phyloP scores from a whole-genome alignment of 768 basidiomycete genomes.

The Boletus insuetus region DNA sequence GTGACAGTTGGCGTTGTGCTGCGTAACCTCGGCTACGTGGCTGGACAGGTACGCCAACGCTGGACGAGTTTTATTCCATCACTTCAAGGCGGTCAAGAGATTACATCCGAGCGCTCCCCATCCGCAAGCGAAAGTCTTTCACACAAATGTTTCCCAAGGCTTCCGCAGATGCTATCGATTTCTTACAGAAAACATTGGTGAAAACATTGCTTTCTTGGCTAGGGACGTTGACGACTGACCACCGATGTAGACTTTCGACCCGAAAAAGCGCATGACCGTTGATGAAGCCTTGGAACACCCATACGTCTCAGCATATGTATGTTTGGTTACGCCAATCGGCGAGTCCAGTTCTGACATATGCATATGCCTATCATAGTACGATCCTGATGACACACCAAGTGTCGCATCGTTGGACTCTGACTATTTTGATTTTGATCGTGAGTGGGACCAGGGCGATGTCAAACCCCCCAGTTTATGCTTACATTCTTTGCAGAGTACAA shows the following conservation, averaged over 20 bases:
- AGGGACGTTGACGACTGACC: slow-evolving; percentile 11
- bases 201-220: slow-evolving; percentile 26
- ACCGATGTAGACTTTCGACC: slow-evolving; percentile 69
- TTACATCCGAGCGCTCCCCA: slow-evolving; percentile 84
- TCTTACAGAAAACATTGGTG: slow-evolving; percentile 69
- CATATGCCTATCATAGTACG: slow-evolving; percentile 50
- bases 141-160: slow-evolving; percentile 74
- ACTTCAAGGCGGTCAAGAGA: slow-evolving; percentile 81
- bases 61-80: slow-evolving; percentile 91
- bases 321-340: slow-evolving; percentile 19
- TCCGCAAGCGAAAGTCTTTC: slow-evolving; percentile 73
- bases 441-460: slow-evolving; percentile 24
- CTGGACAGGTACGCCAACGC: slow-evolving; percentile 66
- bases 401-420: slow-evolving; percentile 76
- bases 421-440: slow-evolving; percentile 90
- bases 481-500: slow-evolving; percentile 50
- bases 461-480: not conserved
- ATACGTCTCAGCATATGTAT: slow-evolving; percentile 73
- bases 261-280: slow-evolving; percentile 80
- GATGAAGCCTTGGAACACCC: slow-evolving; percentile 82
- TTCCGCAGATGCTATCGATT: slow-evolving; percentile 67
- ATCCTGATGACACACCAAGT: slow-evolving; percentile 85
- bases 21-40: slow-evolving; percentile 16
- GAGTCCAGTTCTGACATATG: not conserved
- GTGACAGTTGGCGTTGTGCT: slow-evolving; percentile 4